Evolutionary conservation across 148 eudicot genomes (phyloP).

Genomic region (Dianthus caryophyllus): DNA sequence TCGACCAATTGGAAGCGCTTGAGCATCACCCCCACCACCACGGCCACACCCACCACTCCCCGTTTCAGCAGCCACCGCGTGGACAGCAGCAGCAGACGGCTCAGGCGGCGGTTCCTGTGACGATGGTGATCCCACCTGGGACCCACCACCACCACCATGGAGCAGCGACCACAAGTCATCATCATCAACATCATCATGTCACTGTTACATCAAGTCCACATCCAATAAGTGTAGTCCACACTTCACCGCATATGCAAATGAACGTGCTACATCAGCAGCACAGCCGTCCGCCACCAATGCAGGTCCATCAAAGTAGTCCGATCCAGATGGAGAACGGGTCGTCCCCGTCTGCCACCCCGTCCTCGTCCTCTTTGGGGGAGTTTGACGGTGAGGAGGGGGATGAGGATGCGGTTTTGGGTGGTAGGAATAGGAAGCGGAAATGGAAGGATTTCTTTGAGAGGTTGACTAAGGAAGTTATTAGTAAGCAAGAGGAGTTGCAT

Average conservation of each 20-base stretch:
- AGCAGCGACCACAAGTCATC: too few relatives aligned
- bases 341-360: conserved; percentile 30
- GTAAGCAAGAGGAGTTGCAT: conserved; percentile 73
- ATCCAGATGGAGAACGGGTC: conserved; percentile 29
- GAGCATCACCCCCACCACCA: conserved; percentile 31
- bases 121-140: conserved; percentile 36
- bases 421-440: conserved; percentile 48
- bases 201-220: conserved; percentile 62
- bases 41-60: conserved; percentile 7
- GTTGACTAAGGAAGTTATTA: conserved; percentile 55
- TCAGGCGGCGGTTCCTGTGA: conserved; percentile 25
- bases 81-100: conserved; percentile 1
- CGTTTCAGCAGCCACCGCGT: background rate
- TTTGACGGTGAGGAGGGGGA: conserved; percentile 51
- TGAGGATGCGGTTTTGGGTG: conserved; percentile 14
- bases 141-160: conserved; percentile 12
- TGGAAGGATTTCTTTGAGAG: conserved; percentile 69
- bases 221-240: background rate
- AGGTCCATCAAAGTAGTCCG: background rate
- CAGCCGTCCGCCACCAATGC: background rate
- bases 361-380: conserved; percentile 60
- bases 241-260: conserved; percentile 2
- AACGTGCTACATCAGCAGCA: conserved; percentile 1
- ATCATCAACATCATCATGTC: too few relatives aligned
- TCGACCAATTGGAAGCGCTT: conserved; percentile 66